Base-by-base conservation (phyloP, 257 asterid genomes). In the Cynanchum wilfordii region DNA sequence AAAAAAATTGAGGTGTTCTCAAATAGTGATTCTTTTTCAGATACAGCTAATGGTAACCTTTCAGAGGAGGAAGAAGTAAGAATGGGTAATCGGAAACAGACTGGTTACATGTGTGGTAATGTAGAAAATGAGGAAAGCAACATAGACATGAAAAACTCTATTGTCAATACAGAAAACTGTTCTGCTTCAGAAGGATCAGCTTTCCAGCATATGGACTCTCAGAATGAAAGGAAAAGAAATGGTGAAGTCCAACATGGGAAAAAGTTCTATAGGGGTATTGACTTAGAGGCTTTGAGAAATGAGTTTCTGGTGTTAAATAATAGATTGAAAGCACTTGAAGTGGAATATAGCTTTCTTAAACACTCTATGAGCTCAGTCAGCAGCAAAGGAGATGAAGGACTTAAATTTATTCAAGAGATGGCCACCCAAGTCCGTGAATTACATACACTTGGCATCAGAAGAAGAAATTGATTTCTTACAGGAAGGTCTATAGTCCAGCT, bases 341-440 rank as follows among this genome's bases (percentile, higher is more conserved):
- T 80, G 75, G 89, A 84, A 66, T 79, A 75, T 55, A 78, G 78
- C 81, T 81, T 77, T 78, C 77, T 85, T 33, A 81, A 84, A 81
- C 69, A 83, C 66, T 81, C 89, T 10, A 79, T 87, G 57, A 77
- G 76, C 70, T 84, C 88, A 68, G 81, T 86, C 38, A 77, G 77
- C 38, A 77, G 77, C 62, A 86, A 79, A 69, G 90, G 92, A 65
- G 82, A 79, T 27, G 83, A 80, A 63, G 91, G 87, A 62, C 78
- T 76, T 76, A 77, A 74, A 64, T 77, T 78, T 36, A 52, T 86
- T 20, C 73, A 72, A 75, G 89, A 84, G 73, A 79, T 87, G 73
- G 86, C 84, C 76, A 75, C 65, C 81, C 78, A 77, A 63, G 70
- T 87, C 69, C 84, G 69, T 70, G 85, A 87, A 75, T 68, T 87